These are phyloP conservation scores for Lentinus brumalis DNA, from an alignment of 768 basidiomycete genomes.

Conservation along the genomic window DNA sequence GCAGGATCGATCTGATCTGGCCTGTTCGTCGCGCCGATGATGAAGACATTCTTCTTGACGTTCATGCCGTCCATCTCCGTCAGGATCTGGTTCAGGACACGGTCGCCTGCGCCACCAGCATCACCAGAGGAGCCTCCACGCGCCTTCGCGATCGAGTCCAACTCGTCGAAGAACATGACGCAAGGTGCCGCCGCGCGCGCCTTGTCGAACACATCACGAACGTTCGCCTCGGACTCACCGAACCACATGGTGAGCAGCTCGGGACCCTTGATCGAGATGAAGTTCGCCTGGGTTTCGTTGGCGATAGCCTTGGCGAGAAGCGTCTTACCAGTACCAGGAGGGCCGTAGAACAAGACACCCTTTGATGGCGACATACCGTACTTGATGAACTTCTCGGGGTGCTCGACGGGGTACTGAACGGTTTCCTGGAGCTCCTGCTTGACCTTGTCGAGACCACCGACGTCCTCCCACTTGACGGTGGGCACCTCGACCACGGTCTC, in stretches of 20 bases:
- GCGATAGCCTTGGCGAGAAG: constrained; percentile 98
- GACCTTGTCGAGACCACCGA: constrained; percentile 99
- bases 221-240: constrained; percentile 99
- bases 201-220: constrained; percentile 99
- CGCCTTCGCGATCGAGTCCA: constrained; percentile 98
- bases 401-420: constrained; percentile 99
- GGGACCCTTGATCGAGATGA: constrained; percentile 99
- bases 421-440: constrained; percentile 99
- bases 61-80: constrained; percentile 99
- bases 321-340: constrained; percentile 99
- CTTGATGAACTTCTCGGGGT: constrained; percentile 99
- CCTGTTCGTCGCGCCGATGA: constrained; percentile 95
- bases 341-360: constrained; percentile 99
- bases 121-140: constrained; percentile 87
- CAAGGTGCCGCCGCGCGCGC: constrained; percentile 98
- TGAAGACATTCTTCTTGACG: constrained; percentile 98
- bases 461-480: constrained; percentile 98
- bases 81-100: constrained; percentile 95
- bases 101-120: constrained; percentile 95
- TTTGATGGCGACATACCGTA: constrained; percentile 99
- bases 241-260: constrained; percentile 99
- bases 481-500: constrained; percentile 99
- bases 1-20: constrained; percentile 96
- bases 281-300: constrained; percentile 99
- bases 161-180: constrained; percentile 99